Conservation (phyloP, 768 basidiomycete species). For the Daedalea quercina region DNA sequence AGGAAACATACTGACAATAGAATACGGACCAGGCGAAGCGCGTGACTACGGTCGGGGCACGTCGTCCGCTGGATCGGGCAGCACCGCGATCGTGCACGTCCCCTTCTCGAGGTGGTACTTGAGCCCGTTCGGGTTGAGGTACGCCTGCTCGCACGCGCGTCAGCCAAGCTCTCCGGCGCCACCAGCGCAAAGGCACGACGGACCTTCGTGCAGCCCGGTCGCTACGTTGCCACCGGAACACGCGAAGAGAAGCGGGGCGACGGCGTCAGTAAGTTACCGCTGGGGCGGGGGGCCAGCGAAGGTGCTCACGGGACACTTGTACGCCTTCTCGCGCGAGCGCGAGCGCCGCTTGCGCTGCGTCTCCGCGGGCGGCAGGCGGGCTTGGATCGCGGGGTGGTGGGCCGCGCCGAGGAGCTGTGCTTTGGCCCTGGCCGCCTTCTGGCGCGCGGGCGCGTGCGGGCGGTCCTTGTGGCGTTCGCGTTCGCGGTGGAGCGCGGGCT, state of each 20-base stretch:
- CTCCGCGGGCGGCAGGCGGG: neutral
- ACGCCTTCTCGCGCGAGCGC: conserved; percentile 35
- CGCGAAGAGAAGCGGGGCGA: neutral
- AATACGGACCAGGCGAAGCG: neutral
- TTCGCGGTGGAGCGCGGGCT: neutral
- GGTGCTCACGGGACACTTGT: conserved; percentile 41
- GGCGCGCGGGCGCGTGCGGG: neutral
- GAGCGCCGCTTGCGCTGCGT: conserved; percentile 7
- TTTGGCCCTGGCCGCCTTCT: neutral
- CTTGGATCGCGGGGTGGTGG: neutral
- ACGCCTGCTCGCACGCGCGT: conserved; percentile 31
- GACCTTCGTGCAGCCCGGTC: conserved; percentile 46
- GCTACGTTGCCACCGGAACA: neutral
- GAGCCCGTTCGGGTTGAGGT: conserved; percentile 61
- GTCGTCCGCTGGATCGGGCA: neutral
- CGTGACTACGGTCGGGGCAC: neutral
- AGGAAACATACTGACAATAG: no score
- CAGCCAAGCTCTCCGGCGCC: neutral
- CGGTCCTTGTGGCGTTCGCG: neutral
- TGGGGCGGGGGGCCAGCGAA: neutral
- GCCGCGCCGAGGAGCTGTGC: neutral
- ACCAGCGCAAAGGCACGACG: neutral
- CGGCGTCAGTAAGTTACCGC: neutral
- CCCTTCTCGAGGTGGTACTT: conserved; percentile 66
- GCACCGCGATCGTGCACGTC: conserved; percentile 38